Conservation (phyloP, 345 rosid genomes). For the Rhizophora apiculata region DNA sequence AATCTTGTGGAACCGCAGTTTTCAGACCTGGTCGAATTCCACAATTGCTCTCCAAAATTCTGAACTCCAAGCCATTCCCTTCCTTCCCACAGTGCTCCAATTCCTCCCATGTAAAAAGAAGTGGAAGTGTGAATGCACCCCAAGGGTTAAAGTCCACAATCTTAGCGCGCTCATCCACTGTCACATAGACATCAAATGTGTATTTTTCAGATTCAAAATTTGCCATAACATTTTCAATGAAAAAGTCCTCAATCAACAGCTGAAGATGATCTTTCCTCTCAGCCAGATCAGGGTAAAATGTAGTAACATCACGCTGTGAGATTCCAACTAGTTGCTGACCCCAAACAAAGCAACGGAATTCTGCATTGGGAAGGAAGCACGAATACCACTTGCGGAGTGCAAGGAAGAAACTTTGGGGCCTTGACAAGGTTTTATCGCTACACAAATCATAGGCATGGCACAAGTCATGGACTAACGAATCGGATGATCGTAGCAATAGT, state of each 20-base stretch:
- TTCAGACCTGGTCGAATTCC: conserved; percentile 63
- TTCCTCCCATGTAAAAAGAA: conserved; percentile 76
- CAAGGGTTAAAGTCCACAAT: conserved; percentile 81
- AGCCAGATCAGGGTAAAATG: conserved; percentile 58
- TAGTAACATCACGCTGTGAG: conserved; percentile 74
- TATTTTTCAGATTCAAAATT: conserved; percentile 58
- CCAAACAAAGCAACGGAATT: conserved; percentile 70
- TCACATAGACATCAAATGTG: conserved; percentile 69
- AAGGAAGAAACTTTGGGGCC: conserved; percentile 66
- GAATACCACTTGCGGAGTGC: conserved; percentile 82
- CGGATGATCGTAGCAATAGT: conserved; percentile 68
- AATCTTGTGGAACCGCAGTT: conserved; percentile 69
- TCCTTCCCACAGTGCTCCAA: conserved; percentile 41
- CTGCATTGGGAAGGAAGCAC: conserved; percentile 60
- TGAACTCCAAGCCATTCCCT: conserved; percentile 37
- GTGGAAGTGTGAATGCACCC: conserved; percentile 72
- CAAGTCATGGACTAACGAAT: conserved; percentile 69
- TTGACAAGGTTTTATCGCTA: conserved; percentile 39
- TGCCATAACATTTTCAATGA: conserved; percentile 32
- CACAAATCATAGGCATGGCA: conserved; percentile 79
- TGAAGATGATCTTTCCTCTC: conserved; percentile 39
- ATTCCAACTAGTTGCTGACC: conserved; percentile 54
- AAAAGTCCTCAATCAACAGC: conserved; percentile 45
- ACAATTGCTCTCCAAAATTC: conserved; percentile 64
- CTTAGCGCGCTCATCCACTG: conserved; percentile 46